These are phyloP conservation scores for Rubia tinctorum DNA, from an alignment of 305 asterid species.

Conservation along the genomic window DNA sequence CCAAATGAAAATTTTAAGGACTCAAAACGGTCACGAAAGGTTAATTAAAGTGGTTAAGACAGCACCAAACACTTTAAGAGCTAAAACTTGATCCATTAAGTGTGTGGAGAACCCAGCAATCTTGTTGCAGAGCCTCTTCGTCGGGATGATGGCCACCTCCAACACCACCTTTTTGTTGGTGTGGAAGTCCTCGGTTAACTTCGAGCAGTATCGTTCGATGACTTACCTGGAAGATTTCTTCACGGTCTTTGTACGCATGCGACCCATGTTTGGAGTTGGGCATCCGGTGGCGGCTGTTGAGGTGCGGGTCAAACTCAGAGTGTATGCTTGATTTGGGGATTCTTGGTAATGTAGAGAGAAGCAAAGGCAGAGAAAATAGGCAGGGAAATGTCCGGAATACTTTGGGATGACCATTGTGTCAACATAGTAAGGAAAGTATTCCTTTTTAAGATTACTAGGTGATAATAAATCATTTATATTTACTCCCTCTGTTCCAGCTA, in stretches of 20 bases:
- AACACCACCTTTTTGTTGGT: slow-evolving; percentile 74
- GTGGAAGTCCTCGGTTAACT: slow-evolving; percentile 72
- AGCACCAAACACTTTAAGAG: background rate
- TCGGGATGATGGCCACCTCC: slow-evolving; percentile 70
- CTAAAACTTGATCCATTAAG: background rate
- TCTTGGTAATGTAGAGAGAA: too few relatives aligned
- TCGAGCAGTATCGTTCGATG: slow-evolving; percentile 68
- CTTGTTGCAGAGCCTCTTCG: slow-evolving; percentile 86
- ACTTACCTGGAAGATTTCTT: slow-evolving; percentile 70
- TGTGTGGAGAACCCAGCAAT: slow-evolving; percentile 56
- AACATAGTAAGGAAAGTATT: too few relatives aligned
- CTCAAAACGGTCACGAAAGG: background rate
- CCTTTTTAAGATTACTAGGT: too few relatives aligned
- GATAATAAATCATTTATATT: too few relatives aligned
- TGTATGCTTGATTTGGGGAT: too few relatives aligned
- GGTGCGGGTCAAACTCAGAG: too few relatives aligned
- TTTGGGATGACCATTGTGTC: too few relatives aligned
- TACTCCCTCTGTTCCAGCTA: too few relatives aligned
- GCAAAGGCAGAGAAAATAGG: too few relatives aligned
- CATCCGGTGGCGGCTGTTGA: background rate
- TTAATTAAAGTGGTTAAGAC: background rate
- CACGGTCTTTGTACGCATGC: slow-evolving; percentile 72
- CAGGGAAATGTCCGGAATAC: too few relatives aligned
- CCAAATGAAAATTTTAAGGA: slow-evolving; percentile 11
- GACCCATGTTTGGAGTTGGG: slow-evolving; percentile 42